Base-by-base conservation (phyloP, 768 basidiomycete species). In the Leccinum longicurvipes region DNA sequence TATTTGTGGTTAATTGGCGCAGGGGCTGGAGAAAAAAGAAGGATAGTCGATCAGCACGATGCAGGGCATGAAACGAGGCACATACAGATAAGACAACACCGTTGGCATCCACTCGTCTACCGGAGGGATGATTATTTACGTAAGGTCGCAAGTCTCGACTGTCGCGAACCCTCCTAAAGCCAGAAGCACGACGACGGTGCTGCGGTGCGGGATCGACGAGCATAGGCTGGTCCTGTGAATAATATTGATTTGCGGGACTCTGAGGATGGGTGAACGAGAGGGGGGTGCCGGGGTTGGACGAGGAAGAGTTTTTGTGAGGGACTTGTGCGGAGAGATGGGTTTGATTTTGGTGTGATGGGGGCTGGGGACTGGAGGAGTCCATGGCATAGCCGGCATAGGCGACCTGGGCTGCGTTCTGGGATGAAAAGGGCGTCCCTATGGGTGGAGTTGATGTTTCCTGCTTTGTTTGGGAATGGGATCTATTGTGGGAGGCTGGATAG, bases 51-150 rank as follows among this genome's bases (percentile, higher is more conserved):
- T 62, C 48, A 64, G 48, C 50, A 57, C 21, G 59, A 54, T 52
- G 59, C 19, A 36, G 17, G 34, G 47, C 36, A 39, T 4, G 36
- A 34, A 41, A 39, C 3, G 54, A 46, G 34, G 59, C 32, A 80
- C 92, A 64, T 70, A 96, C 93, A 64, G 92, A 92, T 53, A 98
- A 76, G 70, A 83, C 89, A n/a, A 68, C 71, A 12, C 91, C 91
- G 61, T 78, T 84, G 44, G 85, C 77, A 63, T 89, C 88, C 72
- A 94, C 87, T 53, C 94, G 78, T 64, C 93, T 81, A 21, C 85
- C 89, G 8, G 74, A 62, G 14, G 86, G 80, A 48, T 82, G 77
- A 23, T 70, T 65, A 71, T 88, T 88, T 60, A 87, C 75, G 55
- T 84, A 82, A 47, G 95, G 91, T 54, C 85, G 82, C 29, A 96